Evolutionary conservation across 108 stramenopile genomes (phyloP), one percentile per base, ranked within the genome.

Genomic region (Cyclotella atomus): DNA sequence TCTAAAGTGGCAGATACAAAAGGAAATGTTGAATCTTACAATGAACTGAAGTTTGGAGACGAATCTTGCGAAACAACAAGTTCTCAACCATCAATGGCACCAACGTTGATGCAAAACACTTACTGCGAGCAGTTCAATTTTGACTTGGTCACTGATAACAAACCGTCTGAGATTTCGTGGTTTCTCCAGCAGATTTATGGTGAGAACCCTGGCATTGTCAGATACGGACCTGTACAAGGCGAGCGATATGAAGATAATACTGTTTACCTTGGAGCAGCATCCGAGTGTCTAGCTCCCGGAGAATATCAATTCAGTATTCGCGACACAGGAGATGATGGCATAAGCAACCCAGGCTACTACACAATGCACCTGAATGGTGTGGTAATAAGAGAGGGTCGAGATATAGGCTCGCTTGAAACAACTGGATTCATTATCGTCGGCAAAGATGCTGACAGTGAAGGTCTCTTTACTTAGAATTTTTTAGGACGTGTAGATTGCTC

Each of bases 221-320:
- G 21, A 21, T 38, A 61, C 21, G 60, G 60, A 4, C 60, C 60
- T 28, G 20, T 41, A 1, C 20, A 19, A 41, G 60, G 36, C 10
- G 38, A 61, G 23, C 38, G 19, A 23, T 61, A 61, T 29, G 0
- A 61, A 4, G 41, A 20, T 0, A 23, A 61, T 21, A 24, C 60
- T 23, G 25, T 41, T 16, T 61, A 61, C 38, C 12, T 61, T 41
- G 38, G 21, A 21, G 38, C 36, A 9, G 60, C 60, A 2, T 41
- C 36, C 21, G 60, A 61, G 41, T 61, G 60, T 41, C 19, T 61
- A 21, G 1, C 35, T 38, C 60, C 60, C 24, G 60, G 60, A 61
- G 60, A 61, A 61, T 61, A 61, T 20, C 5, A 61, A 20, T 61
- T 61, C 20, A 41, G 21, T 2, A 61, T 61, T 24, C 7, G 2